Percentiles rank a stretch among this genome's conserved stretches.
These are phyloP conservation scores for Leccinellum albellum DNA, from an alignment of 768 basidiomycete genomes.

Conservation along the genomic window DNA sequence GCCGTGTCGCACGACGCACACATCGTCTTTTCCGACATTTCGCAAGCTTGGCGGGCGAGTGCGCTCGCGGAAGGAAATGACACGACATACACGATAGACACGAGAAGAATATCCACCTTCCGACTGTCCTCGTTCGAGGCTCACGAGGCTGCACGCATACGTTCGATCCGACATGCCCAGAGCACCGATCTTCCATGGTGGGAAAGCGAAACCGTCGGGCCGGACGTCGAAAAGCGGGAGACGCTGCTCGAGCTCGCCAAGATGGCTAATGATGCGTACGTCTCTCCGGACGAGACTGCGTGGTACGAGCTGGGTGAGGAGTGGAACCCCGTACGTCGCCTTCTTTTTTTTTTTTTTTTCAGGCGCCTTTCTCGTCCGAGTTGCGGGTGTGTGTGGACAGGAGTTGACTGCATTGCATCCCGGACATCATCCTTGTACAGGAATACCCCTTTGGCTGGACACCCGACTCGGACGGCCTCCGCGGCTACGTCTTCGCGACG, in stretches of 20 bases:
- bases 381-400: background rate
- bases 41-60: slow-evolving; percentile 7
- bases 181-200: slow-evolving; percentile 60
- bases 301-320: slow-evolving; percentile 76
- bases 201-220: slow-evolving; percentile 66
- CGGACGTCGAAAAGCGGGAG: slow-evolving; percentile 72
- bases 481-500: slow-evolving; percentile 88
- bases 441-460: slow-evolving; percentile 88
- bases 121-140: slow-evolving; percentile 48
- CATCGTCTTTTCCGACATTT: slow-evolving; percentile 55
- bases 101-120: slow-evolving; percentile 37
- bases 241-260: slow-evolving; percentile 82
- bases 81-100: slow-evolving; percentile 36
- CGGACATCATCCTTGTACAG: background rate
- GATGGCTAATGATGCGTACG: slow-evolving; percentile 94
- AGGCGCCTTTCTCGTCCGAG: background rate
- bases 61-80: slow-evolving; percentile 8
- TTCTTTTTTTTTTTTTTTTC: background rate
- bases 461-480: slow-evolving; percentile 78
- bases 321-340: slow-evolving; percentile 53
- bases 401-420: background rate
- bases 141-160: slow-evolving; percentile 40
- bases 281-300: slow-evolving; percentile 49
- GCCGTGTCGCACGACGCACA: slow-evolving; percentile 45
- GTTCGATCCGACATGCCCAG: slow-evolving; percentile 45